Conservation (phyloP, 805 yeast species). For the Candida boleticola region DNA sequence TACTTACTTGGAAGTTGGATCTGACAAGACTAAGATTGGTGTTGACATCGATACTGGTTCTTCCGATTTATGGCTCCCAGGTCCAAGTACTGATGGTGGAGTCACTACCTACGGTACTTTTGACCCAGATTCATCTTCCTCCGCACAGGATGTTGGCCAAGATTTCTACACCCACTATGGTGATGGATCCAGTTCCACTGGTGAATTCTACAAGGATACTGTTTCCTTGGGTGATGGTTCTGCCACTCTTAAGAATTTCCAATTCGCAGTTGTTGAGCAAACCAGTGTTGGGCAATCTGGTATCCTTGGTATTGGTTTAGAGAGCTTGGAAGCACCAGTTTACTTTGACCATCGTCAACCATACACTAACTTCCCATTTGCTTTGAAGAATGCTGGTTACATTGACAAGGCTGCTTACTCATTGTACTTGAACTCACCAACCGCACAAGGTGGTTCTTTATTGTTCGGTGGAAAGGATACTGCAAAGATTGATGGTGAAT, state of each 20-base stretch:
- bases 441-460: conserved; percentile 19
- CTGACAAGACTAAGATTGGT: conserved; percentile 7
- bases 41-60: conserved; percentile 12
- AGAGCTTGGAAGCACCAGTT: neutral
- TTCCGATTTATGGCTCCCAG: conserved; percentile 6
- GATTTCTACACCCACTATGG: neutral
- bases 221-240: conserved; percentile 2
- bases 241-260: conserved; percentile 3
- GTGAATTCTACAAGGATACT: conserved; percentile 1
- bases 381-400: conserved; percentile 20
- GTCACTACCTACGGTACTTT: neutral
- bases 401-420: conserved; percentile 24
- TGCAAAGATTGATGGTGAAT: conserved; percentile 18
- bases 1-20: conserved; percentile 21
- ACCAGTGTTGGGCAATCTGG: conserved; percentile 1
- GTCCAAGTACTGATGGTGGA: neutral
- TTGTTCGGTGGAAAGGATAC: conserved; percentile 31
- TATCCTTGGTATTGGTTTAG: conserved; percentile 4
- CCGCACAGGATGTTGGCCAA: conserved; percentile 3
- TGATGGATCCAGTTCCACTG: neutral
- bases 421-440: conserved; percentile 19
- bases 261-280: conserved; percentile 2
- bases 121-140: neutral
- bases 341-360: neutral
- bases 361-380: conserved; percentile 18